phyloP scores from a whole-genome alignment of 129 eudicot genomes.

The Flaveria trinervia region DNA sequence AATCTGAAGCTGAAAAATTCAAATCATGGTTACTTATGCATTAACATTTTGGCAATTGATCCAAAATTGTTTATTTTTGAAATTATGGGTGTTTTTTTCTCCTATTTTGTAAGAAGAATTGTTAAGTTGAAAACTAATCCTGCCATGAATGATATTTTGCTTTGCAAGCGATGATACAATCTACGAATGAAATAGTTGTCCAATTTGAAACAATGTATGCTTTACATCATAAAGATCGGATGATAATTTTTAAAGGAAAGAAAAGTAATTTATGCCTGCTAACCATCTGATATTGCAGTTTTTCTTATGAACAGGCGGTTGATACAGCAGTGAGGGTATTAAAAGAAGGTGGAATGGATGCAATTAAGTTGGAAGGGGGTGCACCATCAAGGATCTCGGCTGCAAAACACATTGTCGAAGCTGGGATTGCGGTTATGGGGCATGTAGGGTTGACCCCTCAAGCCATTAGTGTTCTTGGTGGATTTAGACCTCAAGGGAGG shows the following conservation, averaged over 20 bases:
- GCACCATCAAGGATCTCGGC: slow-evolving; percentile 93
- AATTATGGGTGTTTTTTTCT: neutral
- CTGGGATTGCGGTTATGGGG: slow-evolving; percentile 97
- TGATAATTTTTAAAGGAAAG: neutral
- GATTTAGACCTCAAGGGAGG: slow-evolving; percentile 96
- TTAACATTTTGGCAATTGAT: neutral
- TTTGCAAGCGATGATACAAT: neutral
- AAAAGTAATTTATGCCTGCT: neutral
- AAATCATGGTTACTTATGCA: neutral
- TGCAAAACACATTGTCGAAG: slow-evolving; percentile 89
- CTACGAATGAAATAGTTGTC: neutral
- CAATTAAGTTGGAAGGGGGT: slow-evolving; percentile 94
- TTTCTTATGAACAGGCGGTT: slow-evolving; percentile 79
- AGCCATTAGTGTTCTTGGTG: slow-evolving; percentile 98
- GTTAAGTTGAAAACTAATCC: no score
- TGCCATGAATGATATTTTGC: neutral
- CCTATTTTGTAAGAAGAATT: no score
- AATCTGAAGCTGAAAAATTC: no score
- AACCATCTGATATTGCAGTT: slow-evolving; percentile 30
- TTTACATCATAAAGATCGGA: neutral
- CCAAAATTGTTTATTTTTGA: neutral
- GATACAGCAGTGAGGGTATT: slow-evolving; percentile 83
- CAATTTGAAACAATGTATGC: neutral
- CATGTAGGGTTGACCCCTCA: slow-evolving; percentile 98
- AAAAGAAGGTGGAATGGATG: slow-evolving; percentile 99